Percentiles rank a stretch among this genome's conserved stretches.
These are phyloP conservation scores for Cichorium intybus DNA, from an alignment of 140 eudicot species.

Conservation along the genomic window DNA sequence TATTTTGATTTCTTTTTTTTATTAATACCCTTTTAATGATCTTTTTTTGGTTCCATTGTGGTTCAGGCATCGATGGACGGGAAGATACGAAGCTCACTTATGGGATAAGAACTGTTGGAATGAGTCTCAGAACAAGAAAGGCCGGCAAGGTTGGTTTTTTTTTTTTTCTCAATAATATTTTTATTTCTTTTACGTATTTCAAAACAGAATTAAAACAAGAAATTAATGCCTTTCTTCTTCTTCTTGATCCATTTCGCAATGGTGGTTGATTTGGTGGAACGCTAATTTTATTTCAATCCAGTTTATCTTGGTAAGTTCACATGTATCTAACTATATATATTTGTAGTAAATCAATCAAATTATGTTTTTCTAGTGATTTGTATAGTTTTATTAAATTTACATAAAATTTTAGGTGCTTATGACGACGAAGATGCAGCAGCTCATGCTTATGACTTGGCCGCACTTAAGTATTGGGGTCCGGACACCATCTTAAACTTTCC, in stretches of 20 bases:
- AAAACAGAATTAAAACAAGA: background rate
- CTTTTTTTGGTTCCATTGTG: background rate
- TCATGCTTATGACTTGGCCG: conserved; percentile 88
- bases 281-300: conserved; percentile 42
- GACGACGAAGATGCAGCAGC: conserved; percentile 93
- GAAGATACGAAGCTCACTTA: conserved; percentile 86
- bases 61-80: conserved; percentile 88
- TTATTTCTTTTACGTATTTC: conserved; percentile 1
- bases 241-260: conserved; percentile 9
- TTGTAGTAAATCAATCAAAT: background rate
- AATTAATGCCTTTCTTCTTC: conserved; percentile 13
- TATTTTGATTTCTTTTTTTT: background rate
- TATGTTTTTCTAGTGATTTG: background rate
- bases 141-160: conserved; percentile 66
- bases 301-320: conserved; percentile 88
- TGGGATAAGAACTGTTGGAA: conserved; percentile 98
- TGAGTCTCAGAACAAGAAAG: conserved; percentile 85
- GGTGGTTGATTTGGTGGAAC: conserved; percentile 32
- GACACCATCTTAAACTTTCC: conserved; percentile 83
- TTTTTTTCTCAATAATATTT: background rate
- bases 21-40: background rate
- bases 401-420: conserved; percentile 60
- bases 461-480: conserved; percentile 89
- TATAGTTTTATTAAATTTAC: background rate
- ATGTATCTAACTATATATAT: background rate